A percentile compares a stretch with the other conserved stretches of the same genome.
Conservation (phyloP, 2,329 filamentous ascomycete genomes). For the Aspergillus proliferans region DNA sequence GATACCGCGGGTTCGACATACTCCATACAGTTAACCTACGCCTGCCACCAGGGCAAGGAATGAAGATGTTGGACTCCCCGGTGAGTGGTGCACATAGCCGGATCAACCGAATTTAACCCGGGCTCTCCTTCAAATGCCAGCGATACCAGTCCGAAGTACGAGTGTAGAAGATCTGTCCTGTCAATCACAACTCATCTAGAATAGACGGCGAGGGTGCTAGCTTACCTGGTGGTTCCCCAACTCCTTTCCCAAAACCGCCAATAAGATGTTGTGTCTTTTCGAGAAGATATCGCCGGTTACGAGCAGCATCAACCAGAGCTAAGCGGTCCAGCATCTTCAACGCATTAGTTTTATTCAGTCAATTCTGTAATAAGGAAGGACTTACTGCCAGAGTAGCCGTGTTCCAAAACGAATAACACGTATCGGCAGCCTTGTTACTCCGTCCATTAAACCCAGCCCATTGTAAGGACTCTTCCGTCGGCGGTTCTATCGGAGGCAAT, state of each 20-base stretch:
- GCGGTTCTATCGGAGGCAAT: constrained; percentile 21
- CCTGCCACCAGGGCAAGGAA: constrained; percentile 35
- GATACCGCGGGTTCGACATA: background rate
- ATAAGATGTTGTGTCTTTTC: constrained; percentile 81
- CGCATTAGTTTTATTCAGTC: constrained; percentile 6
- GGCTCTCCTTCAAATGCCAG: constrained; percentile 67
- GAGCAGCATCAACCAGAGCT: constrained; percentile 52
- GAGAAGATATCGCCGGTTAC: constrained; percentile 71
- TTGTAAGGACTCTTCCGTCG: constrained; percentile 29
- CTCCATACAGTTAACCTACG: background rate
- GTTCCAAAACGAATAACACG: constrained; percentile 95
- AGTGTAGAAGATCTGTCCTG: constrained; percentile 68
- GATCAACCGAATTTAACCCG: constrained; percentile 65
- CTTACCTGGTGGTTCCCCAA: constrained; percentile 60
- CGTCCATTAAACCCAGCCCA: constrained; percentile 82
- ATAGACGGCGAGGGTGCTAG: background rate
- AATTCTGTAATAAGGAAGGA: background rate
- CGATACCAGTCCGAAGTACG: constrained; percentile 77
- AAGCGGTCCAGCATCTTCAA: constrained; percentile 53
- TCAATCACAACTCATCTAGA: constrained; percentile 22
- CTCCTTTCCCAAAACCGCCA: constrained; percentile 71
- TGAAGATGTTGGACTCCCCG: constrained; percentile 36
- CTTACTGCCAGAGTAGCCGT: constrained; percentile 54
- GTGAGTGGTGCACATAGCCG: constrained; percentile 67
- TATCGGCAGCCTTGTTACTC: constrained; percentile 85